Base-by-base conservation (phyloP, 352 stramenopile genomes). In the Phytophthora litchii region DNA sequence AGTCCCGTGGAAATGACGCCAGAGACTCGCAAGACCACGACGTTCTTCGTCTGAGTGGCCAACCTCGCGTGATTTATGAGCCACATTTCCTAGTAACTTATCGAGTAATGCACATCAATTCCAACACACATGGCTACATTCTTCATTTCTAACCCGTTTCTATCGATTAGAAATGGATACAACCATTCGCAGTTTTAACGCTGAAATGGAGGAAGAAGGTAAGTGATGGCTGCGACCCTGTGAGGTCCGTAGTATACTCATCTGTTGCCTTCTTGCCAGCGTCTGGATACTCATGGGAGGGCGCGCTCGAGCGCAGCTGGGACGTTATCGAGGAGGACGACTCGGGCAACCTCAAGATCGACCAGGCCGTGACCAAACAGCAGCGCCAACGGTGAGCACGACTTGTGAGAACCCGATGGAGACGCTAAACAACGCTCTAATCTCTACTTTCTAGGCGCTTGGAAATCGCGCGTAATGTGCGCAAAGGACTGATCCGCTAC, bases 271-370 rank as follows among this genome's bases (percentile, higher is more conserved):
- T 32, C 7, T 44, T 40, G 11, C 4, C 25, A 16, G 82, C 57
- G n/a, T 80, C 76, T 29, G 86, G 84, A 17, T 95, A 95, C 72
- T 74, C 84, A 57, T 95, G 86, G 86, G 86, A 95, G 66, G 84
- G 84, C 49, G 74, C 80, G 42, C 72, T 95, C 23, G 86, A 95
- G 74, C 79, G 86, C 54, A 93, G 83, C 36, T 95, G 86, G 86
- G 84, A 95, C 56, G 81, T 76, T 13, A 93, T 95, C 53, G 77
- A 93, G 59, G 86, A 95, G 57, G 86, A 95, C 52, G 86, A 89
- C 46, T 83, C 70, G 13, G 86, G 86, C 23, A 84, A 89, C 60
- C 80, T 94, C 68, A 91, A 92, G 69, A 78, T 94, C 58, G 54
- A 83, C 40, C 58, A 84, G 36, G 71, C 47, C n/a, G 65, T 72